phyloP scores from a whole-genome alignment of 2,329 filamentous ascomycete genomes.

The Botryotinia calthae region DNA sequence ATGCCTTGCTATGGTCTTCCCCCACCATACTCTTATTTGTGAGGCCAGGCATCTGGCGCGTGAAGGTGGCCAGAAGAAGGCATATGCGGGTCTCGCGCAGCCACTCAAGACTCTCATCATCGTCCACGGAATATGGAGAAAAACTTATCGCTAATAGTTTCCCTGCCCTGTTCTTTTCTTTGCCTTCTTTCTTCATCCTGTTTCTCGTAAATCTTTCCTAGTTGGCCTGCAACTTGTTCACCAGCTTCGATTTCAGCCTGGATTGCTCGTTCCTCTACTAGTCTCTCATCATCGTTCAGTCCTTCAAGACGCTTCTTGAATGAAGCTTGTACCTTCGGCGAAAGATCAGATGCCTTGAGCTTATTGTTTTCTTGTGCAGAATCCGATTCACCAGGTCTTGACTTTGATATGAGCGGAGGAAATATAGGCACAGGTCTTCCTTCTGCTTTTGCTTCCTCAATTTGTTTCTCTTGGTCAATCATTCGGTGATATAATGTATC shows the following conservation, averaged over 20 bases:
- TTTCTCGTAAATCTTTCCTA: slow-evolving; percentile 55
- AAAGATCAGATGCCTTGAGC: slow-evolving; percentile 38
- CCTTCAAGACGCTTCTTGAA: slow-evolving; percentile 57
- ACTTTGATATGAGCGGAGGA: slow-evolving; percentile 49
- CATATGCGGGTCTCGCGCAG: neutral
- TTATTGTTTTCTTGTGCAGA: slow-evolving; percentile 23
- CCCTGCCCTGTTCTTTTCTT: slow-evolving; percentile 54
- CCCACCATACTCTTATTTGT: neutral
- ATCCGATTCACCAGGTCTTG: slow-evolving; percentile 16
- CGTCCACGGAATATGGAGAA: slow-evolving; percentile 34
- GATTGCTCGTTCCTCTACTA: slow-evolving; percentile 62
- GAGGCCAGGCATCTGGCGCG: neutral
- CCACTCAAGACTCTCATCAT: slow-evolving; percentile 20
- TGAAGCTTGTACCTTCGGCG: slow-evolving; percentile 49
- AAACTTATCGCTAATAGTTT: slow-evolving; percentile 45
- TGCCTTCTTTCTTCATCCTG: slow-evolving; percentile 53
- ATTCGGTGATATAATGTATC: slow-evolving; percentile 87
- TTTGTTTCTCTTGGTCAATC: slow-evolving; percentile 73
- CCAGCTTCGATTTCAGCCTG: slow-evolving; percentile 61
- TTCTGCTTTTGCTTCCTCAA: slow-evolving; percentile 66
- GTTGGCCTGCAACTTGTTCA: slow-evolving; percentile 54
- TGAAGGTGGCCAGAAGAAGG: neutral
- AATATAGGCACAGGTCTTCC: slow-evolving; percentile 59
- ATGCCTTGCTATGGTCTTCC: neutral
- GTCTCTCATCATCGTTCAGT: slow-evolving; percentile 56